Percentiles rank a stretch among this genome's conserved stretches.
Evolutionary conservation across 306 rosid genomes (phyloP).

Genomic region (Albizia julibrissin): DNA sequence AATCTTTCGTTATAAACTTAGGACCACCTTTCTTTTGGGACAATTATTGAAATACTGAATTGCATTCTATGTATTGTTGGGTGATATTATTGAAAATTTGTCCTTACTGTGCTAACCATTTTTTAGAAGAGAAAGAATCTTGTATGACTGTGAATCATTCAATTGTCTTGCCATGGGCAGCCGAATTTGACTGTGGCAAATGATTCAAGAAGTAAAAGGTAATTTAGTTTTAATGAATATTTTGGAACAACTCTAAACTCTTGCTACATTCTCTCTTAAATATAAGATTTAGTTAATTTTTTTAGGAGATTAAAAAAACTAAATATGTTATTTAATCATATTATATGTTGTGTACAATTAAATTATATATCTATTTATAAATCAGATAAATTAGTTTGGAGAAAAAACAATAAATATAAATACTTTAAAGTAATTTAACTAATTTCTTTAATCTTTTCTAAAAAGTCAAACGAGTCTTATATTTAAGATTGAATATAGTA

Average conservation of each 20-base stretch:
- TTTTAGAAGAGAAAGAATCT: constrained; percentile 17
- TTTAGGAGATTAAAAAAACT: too few species aligned
- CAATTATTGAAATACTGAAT: constrained; percentile 23
- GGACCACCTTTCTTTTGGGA: neutral
- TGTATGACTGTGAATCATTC: neutral
- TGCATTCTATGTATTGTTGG: constrained; percentile 38
- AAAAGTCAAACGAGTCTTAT: too few species aligned
- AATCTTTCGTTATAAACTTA: constrained; percentile 27
- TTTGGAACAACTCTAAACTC: neutral
- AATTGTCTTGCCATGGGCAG: neutral
- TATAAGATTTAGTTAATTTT: too few species aligned
- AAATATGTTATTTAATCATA: too few species aligned
- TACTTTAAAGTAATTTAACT: too few species aligned
- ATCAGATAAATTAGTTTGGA: too few species aligned
- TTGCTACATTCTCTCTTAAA: accelerated
- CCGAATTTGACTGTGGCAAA: constrained; percentile 8
- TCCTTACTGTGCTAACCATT: neutral
- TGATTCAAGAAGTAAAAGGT: neutral
- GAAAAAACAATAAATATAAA: too few species aligned
- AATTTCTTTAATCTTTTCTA: accelerated
- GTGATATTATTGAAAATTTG: constrained; percentile 16
- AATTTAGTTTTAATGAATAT: neutral
- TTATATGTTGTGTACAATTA: too few species aligned
- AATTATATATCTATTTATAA: too few species aligned
- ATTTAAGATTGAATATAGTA: too few species aligned